Conservation (phyloP, 208 protist genomes). For the Acanthamoeba polyphaga region DNA sequence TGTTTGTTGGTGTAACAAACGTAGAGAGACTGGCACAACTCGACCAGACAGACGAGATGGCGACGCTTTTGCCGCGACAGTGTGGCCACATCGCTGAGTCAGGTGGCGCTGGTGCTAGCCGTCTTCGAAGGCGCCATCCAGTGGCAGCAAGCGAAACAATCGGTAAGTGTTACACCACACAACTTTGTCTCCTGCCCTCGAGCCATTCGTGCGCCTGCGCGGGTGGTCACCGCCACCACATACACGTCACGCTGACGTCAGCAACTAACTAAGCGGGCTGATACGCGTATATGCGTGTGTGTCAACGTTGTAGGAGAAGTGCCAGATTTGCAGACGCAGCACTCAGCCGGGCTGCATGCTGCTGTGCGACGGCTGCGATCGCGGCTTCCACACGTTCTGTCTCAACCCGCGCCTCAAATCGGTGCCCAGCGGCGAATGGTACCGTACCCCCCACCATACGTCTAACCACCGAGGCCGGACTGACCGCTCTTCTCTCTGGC, state of each 20-base stretch:
- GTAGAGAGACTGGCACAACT: background rate
- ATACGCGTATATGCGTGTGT: conserved; percentile 76
- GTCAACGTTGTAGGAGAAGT: conserved; percentile 91
- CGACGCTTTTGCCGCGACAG: background rate
- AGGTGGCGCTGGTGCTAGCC: background rate
- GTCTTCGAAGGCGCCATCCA: background rate
- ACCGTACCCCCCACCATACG: background rate
- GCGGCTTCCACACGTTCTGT: conserved; percentile 80
- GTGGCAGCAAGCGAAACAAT: background rate
- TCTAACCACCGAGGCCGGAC: background rate
- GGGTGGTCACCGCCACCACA: conserved; percentile 90
- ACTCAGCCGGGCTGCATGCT: conserved; percentile 75
- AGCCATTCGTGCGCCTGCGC: conserved; percentile 89
- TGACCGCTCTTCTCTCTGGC: background rate
- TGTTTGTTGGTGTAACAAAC: too few relatives aligned
- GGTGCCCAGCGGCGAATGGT: conserved; percentile 74
- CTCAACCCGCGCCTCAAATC: conserved; percentile 59
- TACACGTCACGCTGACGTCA: too few relatives aligned
- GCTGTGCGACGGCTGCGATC: conserved; percentile 72
- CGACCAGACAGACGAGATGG: background rate
- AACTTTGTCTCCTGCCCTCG: background rate
- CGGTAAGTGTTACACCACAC: background rate
- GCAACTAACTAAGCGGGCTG: too few relatives aligned
- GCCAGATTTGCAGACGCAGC: conserved; percentile 92
- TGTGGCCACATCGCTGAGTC: background rate